These are phyloP conservation scores for Hyaloscypha hepaticicola DNA, from an alignment of 495 filamentous ascomycete genomes.

Conservation along the genomic window DNA sequence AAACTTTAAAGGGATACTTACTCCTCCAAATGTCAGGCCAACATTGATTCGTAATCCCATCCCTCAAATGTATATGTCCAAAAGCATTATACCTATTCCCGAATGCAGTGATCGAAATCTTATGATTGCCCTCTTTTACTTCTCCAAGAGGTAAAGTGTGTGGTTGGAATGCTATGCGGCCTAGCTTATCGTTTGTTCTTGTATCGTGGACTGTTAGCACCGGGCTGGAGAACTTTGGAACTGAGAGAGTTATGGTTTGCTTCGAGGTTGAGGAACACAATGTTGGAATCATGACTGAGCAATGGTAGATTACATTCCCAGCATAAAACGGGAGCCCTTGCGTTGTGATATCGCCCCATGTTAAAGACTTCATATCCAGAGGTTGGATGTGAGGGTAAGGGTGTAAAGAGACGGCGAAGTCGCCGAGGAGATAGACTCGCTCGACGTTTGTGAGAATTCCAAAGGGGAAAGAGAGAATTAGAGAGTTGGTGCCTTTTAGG, in stretches of 20 bases:
- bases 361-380: too few species aligned
- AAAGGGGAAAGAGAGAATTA: slow-evolving; percentile 24
- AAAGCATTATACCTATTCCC: slow-evolving; percentile 33
- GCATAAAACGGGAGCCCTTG: slow-evolving; percentile 33
- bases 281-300: slow-evolving; percentile 11
- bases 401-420: slow-evolving; percentile 25
- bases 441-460: slow-evolving; percentile 32
- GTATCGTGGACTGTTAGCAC: too few species aligned
- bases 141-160: slow-evolving; percentile 17
- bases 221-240: too few species aligned
- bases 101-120: slow-evolving; percentile 25
- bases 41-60: too few species aligned
- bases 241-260: slow-evolving; percentile 11
- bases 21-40: too few species aligned
- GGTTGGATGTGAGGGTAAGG: too few species aligned
- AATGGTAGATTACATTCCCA: slow-evolving; percentile 30
- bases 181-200: too few species aligned
- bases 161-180: slow-evolving; percentile 29
- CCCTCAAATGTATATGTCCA: slow-evolving; percentile 27
- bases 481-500: slow-evolving; percentile 14
- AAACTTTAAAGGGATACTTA: not conserved
- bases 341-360: slow-evolving; percentile 23
- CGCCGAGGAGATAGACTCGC: slow-evolving; percentile 30
- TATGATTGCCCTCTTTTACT: slow-evolving; percentile 7
- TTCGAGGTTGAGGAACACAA: not conserved